Evolutionary conservation across 805 yeast genomes (phyloP), one percentile per base, ranked within the genome.

Genomic region (Danielozyma ontarioensis): DNA sequence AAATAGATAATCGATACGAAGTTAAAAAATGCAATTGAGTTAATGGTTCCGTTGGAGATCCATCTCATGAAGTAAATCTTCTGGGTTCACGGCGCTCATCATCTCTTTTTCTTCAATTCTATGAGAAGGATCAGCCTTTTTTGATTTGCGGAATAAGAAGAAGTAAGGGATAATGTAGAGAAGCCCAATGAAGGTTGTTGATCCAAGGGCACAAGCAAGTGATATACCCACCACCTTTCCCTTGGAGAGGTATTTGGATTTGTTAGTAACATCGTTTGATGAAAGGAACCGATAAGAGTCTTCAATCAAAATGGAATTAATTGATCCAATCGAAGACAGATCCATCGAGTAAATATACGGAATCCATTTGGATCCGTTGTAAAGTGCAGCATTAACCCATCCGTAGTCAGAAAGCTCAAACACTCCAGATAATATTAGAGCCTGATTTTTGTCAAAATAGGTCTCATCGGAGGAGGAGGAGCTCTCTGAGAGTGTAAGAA

Each of bases 311-410:
- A 66, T 37, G 3, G 64, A 41, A 28, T 53, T 47, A 11, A 67
- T 44, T 1, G 36, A 31, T 4, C 72, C 72, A 4, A 59, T 27
- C 2, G 41, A 32, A 10, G 44, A 36, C 4, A 45, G 37, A 31
- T 39, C 38, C 7, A 46, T 31, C 1, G 83, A 58, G 39, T 72
- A 72, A 2, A 76, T 50, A 37, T 69, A 75, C 10, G 95, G 95
- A 19, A 59, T 48, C 95, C 95, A 87, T 5, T 44, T 31, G 1
- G 61, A 42, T 1, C 94, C 88, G 49, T 85, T 77, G 56, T 55
- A 85, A 18, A 74, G 57, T 0, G 89, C 90, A 17, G 77, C 66
- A 25, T 78, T 73, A 3, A 74, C 76, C 17, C 57, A 50, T 0
- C 89, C 93, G 47, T 71, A 77, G 2, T 53, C 53, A 3, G 57